Evolutionary conservation across 176 grass and related monocot species (phyloP).

Genomic region (Carex scoparia): DNA sequence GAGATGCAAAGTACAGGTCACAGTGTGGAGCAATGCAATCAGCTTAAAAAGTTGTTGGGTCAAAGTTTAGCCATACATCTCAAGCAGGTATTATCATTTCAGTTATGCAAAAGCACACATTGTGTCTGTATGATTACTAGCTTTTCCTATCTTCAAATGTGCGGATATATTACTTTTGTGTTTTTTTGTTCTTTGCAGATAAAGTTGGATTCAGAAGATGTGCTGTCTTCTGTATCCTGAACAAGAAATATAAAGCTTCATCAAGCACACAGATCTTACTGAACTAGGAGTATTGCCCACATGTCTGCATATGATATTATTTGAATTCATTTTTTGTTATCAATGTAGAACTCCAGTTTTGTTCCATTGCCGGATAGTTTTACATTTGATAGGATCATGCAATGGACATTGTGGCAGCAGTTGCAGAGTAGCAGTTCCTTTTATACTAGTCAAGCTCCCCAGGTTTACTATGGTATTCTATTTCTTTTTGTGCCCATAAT

Average conservation of each 20-base stretch:
- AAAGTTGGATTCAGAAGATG: conserved; percentile 63
- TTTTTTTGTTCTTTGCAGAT: conserved; percentile 31
- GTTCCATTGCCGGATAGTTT: background rate
- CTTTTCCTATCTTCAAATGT: background rate
- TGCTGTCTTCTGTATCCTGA: conserved; percentile 43
- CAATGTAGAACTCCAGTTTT: background rate
- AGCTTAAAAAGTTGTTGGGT: conserved; percentile 64
- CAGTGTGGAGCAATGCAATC: conserved; percentile 61
- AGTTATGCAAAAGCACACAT: background rate
- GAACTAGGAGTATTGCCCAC: background rate
- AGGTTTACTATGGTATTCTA: background rate
- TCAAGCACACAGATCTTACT: background rate
- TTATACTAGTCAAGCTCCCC: background rate
- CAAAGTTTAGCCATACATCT: conserved; percentile 58
- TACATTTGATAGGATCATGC: background rate
- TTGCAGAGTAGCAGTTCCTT: background rate
- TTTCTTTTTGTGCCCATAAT: background rate
- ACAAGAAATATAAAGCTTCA: conserved; percentile 22
- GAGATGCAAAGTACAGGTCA: conserved; percentile 62
- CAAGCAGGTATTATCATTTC: conserved; percentile 45
- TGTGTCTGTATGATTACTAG: background rate
- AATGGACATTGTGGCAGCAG: background rate
- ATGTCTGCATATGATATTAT: background rate
- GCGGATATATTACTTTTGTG: background rate
- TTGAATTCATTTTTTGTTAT: background rate